Conservation (phyloP, 768 basidiomycete species). For the Sistotremastrum suecicum region DNA sequence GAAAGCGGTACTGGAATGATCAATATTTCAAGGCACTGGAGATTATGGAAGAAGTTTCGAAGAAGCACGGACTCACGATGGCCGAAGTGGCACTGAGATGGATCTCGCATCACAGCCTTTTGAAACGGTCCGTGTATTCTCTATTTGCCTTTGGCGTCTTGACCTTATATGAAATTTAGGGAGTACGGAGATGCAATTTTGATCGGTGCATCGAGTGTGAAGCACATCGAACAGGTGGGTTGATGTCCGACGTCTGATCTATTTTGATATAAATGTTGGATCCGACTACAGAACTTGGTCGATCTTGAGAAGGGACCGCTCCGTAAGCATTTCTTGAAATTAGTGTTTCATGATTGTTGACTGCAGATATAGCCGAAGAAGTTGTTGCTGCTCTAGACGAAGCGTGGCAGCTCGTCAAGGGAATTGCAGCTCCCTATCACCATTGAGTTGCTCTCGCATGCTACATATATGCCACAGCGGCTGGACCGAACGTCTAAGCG, state of each 20-base stretch:
- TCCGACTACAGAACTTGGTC: conserved; percentile 23
- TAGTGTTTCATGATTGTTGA: background rate
- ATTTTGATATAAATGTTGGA: background rate
- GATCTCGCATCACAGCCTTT: conserved; percentile 33
- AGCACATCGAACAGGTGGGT: conserved; percentile 38
- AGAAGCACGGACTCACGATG: conserved; percentile 21
- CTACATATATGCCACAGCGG: too few species aligned
- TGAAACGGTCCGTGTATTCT: conserved; percentile 16
- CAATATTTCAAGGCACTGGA: conserved; percentile 36
- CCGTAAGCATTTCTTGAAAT: conserved; percentile 18
- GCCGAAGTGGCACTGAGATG: conserved; percentile 27
- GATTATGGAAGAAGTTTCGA: conserved; percentile 26
- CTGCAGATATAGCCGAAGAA: conserved; percentile 26
- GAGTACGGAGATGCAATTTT: conserved; percentile 38
- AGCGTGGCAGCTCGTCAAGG: conserved; percentile 32
- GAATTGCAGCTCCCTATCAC: conserved; percentile 28
- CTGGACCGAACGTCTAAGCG: too few species aligned
- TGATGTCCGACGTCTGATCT: background rate
- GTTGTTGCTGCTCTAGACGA: conserved; percentile 35
- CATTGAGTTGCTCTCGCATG: conserved; percentile 2
- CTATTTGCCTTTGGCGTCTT: background rate
- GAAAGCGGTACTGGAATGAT: conserved; percentile 38
- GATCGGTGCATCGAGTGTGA: conserved; percentile 46
- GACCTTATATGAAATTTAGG: conserved; percentile 2
- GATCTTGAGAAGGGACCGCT: conserved; percentile 46